Percentiles rank a stretch among this genome's conserved stretches.
These are phyloP conservation scores for Fusarium sp. DNA, from an alignment of 2,329 filamentous ascomycete species.

Conservation along the genomic window DNA sequence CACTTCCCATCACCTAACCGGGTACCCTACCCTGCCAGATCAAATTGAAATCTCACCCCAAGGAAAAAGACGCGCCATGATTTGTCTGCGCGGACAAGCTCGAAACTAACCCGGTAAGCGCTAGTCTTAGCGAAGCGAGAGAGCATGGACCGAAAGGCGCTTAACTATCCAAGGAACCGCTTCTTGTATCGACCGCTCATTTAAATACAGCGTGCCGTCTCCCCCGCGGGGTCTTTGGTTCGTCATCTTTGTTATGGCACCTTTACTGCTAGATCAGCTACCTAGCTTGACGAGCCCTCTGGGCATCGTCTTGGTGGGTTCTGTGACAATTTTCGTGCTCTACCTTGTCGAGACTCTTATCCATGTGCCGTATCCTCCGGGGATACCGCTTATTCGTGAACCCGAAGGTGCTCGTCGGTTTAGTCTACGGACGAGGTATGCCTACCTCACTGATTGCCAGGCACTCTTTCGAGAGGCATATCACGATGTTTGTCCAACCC, in stretches of 20 bases:
- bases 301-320: constrained; percentile 6
- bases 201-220: constrained; percentile 2
- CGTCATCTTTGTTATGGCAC: background rate
- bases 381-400: constrained; percentile 45
- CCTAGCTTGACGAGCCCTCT: constrained; percentile 23
- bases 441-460: constrained; percentile 48
- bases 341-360: constrained; percentile 36
- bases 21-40: background rate
- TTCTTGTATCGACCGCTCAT: background rate
- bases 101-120: background rate
- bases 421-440: constrained; percentile 45
- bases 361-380: constrained; percentile 41
- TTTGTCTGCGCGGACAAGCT: background rate
- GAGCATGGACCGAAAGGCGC: background rate
- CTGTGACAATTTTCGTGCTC: constrained; percentile 4
- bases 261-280: constrained; percentile 13
- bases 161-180: background rate
- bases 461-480: constrained; percentile 48
- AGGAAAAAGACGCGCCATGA: background rate
- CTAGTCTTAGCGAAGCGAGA: background rate
- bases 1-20: background rate
- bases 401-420: constrained; percentile 41
- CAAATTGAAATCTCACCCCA: background rate
- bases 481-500: constrained; percentile 35
- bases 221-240: background rate